Percentiles rank a stretch among this genome's conserved stretches.
Conservation (phyloP, 2,329 filamentous ascomycete species). For the Penicillium griseofulvum region DNA sequence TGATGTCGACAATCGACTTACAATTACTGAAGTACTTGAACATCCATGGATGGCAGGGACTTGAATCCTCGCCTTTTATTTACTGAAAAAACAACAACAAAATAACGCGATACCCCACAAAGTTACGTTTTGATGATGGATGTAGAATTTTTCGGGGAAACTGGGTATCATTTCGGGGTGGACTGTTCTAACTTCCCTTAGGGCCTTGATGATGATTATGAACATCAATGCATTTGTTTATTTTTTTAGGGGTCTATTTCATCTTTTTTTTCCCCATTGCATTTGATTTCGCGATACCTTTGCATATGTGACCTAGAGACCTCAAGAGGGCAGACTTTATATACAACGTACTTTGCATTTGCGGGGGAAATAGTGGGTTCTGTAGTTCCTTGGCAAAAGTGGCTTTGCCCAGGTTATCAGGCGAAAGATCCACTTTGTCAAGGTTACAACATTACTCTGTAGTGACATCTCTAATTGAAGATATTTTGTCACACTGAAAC, state of each 20-base stretch:
- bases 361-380: conserved; percentile 1
- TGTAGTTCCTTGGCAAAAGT: neutral
- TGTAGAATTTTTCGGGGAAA: conserved; percentile 1
- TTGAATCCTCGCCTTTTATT: conserved; percentile 12
- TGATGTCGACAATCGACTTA: conserved; percentile 75
- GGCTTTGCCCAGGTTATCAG: neutral
- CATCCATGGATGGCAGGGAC: conserved; percentile 69
- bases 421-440: neutral
- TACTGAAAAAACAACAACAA: conserved; percentile 14
- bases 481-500: too few relatives aligned
- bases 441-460: too few relatives aligned
- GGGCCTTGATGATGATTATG: conserved; percentile 5
- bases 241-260: neutral
- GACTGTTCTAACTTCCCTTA: neutral
- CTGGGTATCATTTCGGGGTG: conserved; percentile 9
- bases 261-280: neutral
- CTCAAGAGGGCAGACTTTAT: neutral
- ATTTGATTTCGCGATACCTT: conserved; percentile 7
- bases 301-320: conserved; percentile 8
- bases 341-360: neutral
- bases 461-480: too few relatives aligned
- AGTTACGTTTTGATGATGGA: conserved; percentile 22
- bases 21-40: conserved; percentile 82
- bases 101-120: conserved; percentile 28
- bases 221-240: neutral